phyloP scores from a whole-genome alignment of 768 basidiomycete species.

The Sporobolomyces pararoseus region DNA sequence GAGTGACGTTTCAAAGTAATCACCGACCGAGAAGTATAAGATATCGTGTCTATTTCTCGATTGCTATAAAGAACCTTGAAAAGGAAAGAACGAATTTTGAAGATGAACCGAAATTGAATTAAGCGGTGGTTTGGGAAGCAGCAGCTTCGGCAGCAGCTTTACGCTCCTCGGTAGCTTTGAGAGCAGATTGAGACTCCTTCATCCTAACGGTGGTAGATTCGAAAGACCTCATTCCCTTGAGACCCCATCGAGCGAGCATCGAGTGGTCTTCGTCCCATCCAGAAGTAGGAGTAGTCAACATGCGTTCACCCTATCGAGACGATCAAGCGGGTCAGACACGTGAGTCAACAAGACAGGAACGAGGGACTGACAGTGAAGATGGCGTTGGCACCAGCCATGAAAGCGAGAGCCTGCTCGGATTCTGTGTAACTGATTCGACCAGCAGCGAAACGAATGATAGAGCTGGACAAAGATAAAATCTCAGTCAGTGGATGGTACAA shows the following conservation, averaged over 20 bases:
- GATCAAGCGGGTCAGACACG: background rate
- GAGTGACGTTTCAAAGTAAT: no score
- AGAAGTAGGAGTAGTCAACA: conserved; percentile 79
- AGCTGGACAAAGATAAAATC: conserved; percentile 15
- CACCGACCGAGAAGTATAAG: no score
- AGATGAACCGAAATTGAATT: no score
- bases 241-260: conserved; percentile 89
- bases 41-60: no score
- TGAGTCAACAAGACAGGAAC: background rate
- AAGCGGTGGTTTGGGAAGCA: background rate
- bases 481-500: background rate
- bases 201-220: conserved; percentile 46
- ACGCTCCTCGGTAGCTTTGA: conserved; percentile 32
- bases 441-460: conserved; percentile 92
- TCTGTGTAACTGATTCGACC: conserved; percentile 84
- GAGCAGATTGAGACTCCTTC: conserved; percentile 32
- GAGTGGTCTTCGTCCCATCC: conserved; percentile 97
- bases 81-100: no score
- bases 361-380: conserved; percentile 70
- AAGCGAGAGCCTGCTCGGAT: conserved; percentile 93
- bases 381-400: conserved; percentile 97
- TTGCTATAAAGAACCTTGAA: no score
- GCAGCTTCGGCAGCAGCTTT: conserved; percentile 10
- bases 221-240: conserved; percentile 86
- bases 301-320: conserved; percentile 73